Evolutionary conservation across 2,329 filamentous ascomycete species (phyloP).

Genomic region (Monilinia aucupariae): DNA sequence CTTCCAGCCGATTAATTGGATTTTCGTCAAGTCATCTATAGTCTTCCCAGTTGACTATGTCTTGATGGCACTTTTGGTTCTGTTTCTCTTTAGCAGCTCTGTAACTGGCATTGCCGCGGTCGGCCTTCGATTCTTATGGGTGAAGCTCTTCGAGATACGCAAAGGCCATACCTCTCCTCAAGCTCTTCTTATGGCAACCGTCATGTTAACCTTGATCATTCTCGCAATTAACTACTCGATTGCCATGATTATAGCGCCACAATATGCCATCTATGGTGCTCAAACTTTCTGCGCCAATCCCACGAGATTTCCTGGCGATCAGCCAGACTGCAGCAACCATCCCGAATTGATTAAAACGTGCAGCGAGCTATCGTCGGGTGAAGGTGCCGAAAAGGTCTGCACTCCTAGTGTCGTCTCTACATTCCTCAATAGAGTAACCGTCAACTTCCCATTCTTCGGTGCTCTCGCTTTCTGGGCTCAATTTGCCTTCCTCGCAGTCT

Average conservation of each 20-base stretch:
- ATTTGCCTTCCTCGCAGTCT: slow-evolving; percentile 81
- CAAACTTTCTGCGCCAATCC: slow-evolving; percentile 86
- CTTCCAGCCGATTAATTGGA: slow-evolving; percentile 91
- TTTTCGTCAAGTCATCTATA: slow-evolving; percentile 73
- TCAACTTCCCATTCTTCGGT: slow-evolving; percentile 95
- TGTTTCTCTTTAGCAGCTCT: slow-evolving; percentile 84
- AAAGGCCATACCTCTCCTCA: slow-evolving; percentile 87
- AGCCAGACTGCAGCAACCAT: slow-evolving; percentile 70
- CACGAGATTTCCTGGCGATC: slow-evolving; percentile 54
- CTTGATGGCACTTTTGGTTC: slow-evolving; percentile 75
- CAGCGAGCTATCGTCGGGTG: slow-evolving; percentile 67
- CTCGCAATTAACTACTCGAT: slow-evolving; percentile 90
- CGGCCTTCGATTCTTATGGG: slow-evolving; percentile 94
- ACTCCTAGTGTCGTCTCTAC: slow-evolving; percentile 88
- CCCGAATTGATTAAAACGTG: slow-evolving; percentile 72
- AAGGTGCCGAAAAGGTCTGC: slow-evolving; percentile 73
- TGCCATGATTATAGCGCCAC: slow-evolving; percentile 89
- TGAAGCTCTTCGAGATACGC: slow-evolving; percentile 85
- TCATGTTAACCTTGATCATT: slow-evolving; percentile 83
- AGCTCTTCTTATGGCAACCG: slow-evolving; percentile 82
- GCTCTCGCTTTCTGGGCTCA: slow-evolving; percentile 94
- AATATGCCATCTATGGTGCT: slow-evolving; percentile 89
- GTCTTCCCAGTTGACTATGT: slow-evolving; percentile 91
- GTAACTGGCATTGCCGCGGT: slow-evolving; percentile 80
- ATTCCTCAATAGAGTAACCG: slow-evolving; percentile 84